phyloP scores from a whole-genome alignment of 2,329 filamentous ascomycete genomes.

The Microdochium paspali region DNA sequence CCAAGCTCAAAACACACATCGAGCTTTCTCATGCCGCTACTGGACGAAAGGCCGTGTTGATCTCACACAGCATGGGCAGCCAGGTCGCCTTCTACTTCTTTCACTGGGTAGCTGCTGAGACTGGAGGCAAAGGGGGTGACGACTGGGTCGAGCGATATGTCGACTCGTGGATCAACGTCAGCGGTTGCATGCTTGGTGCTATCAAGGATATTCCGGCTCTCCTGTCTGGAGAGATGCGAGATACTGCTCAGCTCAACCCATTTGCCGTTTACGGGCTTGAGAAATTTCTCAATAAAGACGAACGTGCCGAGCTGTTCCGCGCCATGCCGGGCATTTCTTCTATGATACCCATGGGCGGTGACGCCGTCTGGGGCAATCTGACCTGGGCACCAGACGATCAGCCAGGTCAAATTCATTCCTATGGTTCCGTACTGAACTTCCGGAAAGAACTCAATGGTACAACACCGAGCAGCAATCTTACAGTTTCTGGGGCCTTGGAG shows the following conservation, averaged over 20 bases:
- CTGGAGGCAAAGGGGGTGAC: conserved; percentile 71
- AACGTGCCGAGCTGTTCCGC: conserved; percentile 87
- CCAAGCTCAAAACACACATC: conserved; percentile 79
- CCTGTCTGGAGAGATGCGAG: conserved; percentile 94
- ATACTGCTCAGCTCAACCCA: conserved; percentile 91
- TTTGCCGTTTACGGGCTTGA: conserved; percentile 96
- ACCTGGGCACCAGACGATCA: conserved; percentile 83
- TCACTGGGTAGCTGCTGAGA: conserved; percentile 69
- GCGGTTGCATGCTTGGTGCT: conserved; percentile 93
- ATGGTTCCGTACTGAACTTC: conserved; percentile 80
- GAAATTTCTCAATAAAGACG: conserved; percentile 84
- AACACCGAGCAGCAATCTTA: conserved; percentile 64
- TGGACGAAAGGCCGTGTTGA: conserved; percentile 71
- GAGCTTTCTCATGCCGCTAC: conserved; percentile 70
- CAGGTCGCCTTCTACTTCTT: conserved; percentile 86
- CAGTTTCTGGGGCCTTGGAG: conserved; percentile 63
- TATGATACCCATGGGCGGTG: conserved; percentile 91
- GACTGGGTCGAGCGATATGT: conserved; percentile 86
- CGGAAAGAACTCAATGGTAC: conserved; percentile 55
- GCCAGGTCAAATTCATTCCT: conserved; percentile 63
- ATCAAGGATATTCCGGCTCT: conserved; percentile 85
- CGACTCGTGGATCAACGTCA: conserved; percentile 97
- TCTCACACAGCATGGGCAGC: conserved; percentile 96
- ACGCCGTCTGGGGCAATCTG: conserved; percentile 87
- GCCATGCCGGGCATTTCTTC: conserved; percentile 95